phyloP scores from a whole-genome alignment of 805 yeast genomes.

The Schwanniomyces pseudopolymorphus region DNA sequence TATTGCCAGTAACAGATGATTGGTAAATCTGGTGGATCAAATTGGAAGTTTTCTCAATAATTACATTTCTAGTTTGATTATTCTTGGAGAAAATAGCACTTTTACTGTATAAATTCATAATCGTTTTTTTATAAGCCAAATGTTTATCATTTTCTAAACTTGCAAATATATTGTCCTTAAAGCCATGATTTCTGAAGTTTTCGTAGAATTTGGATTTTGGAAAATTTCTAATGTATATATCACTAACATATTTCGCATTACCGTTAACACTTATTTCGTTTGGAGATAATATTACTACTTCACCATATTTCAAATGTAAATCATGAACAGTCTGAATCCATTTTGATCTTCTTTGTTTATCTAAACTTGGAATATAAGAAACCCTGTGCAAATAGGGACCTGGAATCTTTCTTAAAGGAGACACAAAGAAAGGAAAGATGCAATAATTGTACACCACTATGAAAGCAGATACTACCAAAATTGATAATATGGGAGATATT shows the following conservation, averaged over 20 bases:
- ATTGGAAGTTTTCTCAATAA: slow-evolving; percentile 26
- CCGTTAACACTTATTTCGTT: slow-evolving; percentile 58
- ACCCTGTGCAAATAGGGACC: slow-evolving; percentile 58
- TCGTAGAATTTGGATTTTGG: slow-evolving; percentile 59
- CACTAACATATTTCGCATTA: slow-evolving; percentile 49
- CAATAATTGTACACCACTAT: slow-evolving; percentile 27
- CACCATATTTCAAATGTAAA: slow-evolving; percentile 58
- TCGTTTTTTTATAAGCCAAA: slow-evolving; percentile 31
- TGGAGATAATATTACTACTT: slow-evolving; percentile 62
- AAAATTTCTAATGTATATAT: slow-evolving; percentile 56
- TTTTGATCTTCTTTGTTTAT: slow-evolving; percentile 45
- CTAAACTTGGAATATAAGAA: slow-evolving; percentile 32
- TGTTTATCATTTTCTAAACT: slow-evolving; percentile 51
- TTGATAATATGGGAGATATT: not conserved
- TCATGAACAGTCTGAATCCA: slow-evolving; percentile 42
- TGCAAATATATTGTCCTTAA: slow-evolving; percentile 56
- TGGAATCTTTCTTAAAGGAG: slow-evolving; percentile 53
- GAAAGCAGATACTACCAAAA: not conserved
- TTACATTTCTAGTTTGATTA: slow-evolving; percentile 23
- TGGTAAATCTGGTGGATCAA: slow-evolving; percentile 24
- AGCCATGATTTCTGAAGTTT: slow-evolving; percentile 59
- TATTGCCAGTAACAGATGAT: slow-evolving; percentile 28
- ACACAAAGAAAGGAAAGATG: slow-evolving; percentile 47
- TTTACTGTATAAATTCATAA: slow-evolving; percentile 34
- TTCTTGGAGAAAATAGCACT: slow-evolving; percentile 30